Evolutionary conservation across 371 early-diverging fungal species (phyloP), one percentile per base, ranked within the genome.

Genomic region (Chytridium lagenaria): DNA sequence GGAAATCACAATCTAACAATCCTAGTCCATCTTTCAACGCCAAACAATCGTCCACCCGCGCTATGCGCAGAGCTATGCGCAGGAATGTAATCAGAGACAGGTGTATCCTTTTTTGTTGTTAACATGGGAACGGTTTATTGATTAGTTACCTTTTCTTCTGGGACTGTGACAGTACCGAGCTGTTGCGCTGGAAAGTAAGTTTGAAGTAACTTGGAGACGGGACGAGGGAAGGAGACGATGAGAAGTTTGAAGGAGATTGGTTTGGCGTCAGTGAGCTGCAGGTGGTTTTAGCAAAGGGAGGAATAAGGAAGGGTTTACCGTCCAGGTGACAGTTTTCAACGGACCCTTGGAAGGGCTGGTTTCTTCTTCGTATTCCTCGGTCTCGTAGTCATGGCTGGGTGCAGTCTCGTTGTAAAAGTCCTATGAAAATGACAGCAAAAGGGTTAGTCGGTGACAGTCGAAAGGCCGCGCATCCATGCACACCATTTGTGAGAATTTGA

Each of bases 311-410:
- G 5, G 26, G 26, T 15, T 52, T 52, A 52, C 55, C 55, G 5
- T 26, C 55, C 55, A 52, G 5, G 5, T 10, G 55, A 52, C n/a
- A 7, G 7, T 44, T 52, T 52, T 52, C 26, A n/a, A n/a, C n/a
- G n/a, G 55, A 26, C n/a, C 5, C 55, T 5, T n/a, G 16, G 26
- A 23, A 10, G 5, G 55, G n/a, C 12, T 52, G n/a, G 5, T 28
- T 34, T 61, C 61, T 23, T 61, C 37, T 28, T 61, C 31, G 36
- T 7, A 61, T 37, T 61, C 61, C 55, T 52, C 55, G 5, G 55
- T 23, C 26, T 52, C 55, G 23, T 52, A 52, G 55, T 52, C 55
- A 23, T 10, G 5, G 5, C 55, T 23, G 55, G n/a, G 5, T 52
- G 55, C 16, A 22, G 55, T 5, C 5, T 12, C 55, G 26, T 52